Percentiles rank a stretch among this genome's conserved stretches.
Conservation (phyloP, 2,329 filamentous ascomycete genomes). For the Aspergillus sp. region DNA sequence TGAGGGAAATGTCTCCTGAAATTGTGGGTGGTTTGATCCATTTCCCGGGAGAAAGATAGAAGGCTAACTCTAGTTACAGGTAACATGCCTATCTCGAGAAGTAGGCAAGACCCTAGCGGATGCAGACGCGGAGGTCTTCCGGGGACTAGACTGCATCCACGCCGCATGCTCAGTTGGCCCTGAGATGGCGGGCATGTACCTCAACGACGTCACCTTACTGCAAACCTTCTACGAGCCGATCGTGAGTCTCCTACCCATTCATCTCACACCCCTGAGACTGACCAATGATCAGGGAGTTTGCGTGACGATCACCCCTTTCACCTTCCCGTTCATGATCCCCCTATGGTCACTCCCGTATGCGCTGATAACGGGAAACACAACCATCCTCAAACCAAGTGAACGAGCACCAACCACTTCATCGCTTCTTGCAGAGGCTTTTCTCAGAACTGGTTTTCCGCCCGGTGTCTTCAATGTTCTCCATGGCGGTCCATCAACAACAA, state of each 20-base stretch:
- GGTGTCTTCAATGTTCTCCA: conserved; percentile 66
- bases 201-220: conserved; percentile 19
- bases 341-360: conserved; percentile 64
- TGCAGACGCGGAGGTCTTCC: conserved; percentile 25
- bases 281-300: conserved; percentile 46
- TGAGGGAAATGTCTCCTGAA: conserved; percentile 17
- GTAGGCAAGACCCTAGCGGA: conserved; percentile 27
- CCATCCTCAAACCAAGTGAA: conserved; percentile 64
- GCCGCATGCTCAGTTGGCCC: conserved; percentile 25
- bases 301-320: conserved; percentile 52
- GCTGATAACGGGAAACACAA: conserved; percentile 60
- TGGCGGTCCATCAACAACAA: conserved; percentile 60
- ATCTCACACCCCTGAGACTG: conserved; percentile 22
- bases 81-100: conserved; percentile 19
- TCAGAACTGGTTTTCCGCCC: conserved; percentile 60
- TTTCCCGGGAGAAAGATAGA: background rate
- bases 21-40: conserved; percentile 4
- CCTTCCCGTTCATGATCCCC: conserved; percentile 66
- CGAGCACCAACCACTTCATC: conserved; percentile 61
- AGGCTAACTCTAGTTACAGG: conserved; percentile 3
- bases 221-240: conserved; percentile 24
- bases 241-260: conserved; percentile 6
- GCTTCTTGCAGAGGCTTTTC: conserved; percentile 60
- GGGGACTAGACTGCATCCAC: conserved; percentile 27
- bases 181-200: conserved; percentile 27